Base-by-base conservation (phyloP, 305 asterid genomes). In the Fraxinus velutina region DNA sequence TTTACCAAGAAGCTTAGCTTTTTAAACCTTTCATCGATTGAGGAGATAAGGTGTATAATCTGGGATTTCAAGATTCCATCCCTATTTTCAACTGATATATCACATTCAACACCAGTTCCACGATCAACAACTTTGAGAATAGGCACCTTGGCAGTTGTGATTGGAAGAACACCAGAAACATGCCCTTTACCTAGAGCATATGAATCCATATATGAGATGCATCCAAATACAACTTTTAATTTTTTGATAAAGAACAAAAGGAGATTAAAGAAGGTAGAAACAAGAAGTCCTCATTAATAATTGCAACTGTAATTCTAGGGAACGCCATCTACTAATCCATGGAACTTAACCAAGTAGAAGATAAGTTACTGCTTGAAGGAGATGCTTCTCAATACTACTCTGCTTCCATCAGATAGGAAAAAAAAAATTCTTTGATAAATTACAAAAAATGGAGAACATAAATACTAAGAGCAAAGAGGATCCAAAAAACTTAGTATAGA, bases 1-100 rank as follows among this genome's bases (percentile, higher is more conserved):
- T 42, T 42, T 93, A 95, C 99, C 98, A 95, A 89, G 90, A 92
- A 92, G 88, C 99, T 88, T 77, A 95, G 91, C 92, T 89, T 92
- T 78, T 81, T 93, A 89, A 95, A 92, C 88, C 99, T 91, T 85
- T 91, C 94, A 93, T 42, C 52, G 52, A 42, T 42, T 42, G 52
- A 42, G 52, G 52, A 42, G 15, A 42, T 42, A 42, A 42, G 85
- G 85, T 87, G 88, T 85, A 95, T 89, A 81, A 92, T 86, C 84
- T 81, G 84, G 80, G 99, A 95, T 89, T 95, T 95, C 88, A 87
- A 84, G 80, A 95, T 91, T 68, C 99, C 98, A 76, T 95, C 99
- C 88, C 92, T 86, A 86, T 93, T 95, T 90, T 92, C 99, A 85
- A 95, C 90, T 47, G 99, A 95, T 86, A 42, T 42, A 42, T 42